Percentiles rank a stretch among this genome's conserved stretches.
phyloP scores from a whole-genome alignment of 495 filamentous ascomycete genomes.

The Hypoxylon trugodes region DNA sequence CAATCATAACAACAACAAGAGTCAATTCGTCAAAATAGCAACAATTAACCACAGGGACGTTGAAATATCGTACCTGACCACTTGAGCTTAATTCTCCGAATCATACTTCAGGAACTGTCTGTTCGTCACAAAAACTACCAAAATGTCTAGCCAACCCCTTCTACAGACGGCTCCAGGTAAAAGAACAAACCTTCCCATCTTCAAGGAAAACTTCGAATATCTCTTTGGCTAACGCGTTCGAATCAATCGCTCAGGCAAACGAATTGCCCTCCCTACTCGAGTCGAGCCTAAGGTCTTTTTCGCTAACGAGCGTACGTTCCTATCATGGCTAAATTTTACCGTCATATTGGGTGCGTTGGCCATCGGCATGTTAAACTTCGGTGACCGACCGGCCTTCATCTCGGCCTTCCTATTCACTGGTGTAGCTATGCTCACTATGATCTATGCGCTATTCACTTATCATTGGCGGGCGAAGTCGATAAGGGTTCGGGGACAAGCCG shows the following conservation, averaged over 20 bases:
- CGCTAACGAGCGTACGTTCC: conserved; percentile 98
- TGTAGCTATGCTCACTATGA: conserved; percentile 94
- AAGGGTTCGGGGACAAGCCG: conserved; percentile 85
- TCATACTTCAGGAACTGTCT: conserved; percentile 1
- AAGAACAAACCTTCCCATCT: conserved; percentile 42
- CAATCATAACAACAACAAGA: conserved; percentile 24
- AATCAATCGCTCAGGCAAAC: conserved; percentile 72
- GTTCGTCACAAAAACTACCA: conserved; percentile 15
- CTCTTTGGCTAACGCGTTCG: conserved; percentile 15
- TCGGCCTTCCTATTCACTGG: conserved; percentile 91
- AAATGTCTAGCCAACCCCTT: conserved; percentile 96
- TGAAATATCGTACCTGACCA: not conserved
- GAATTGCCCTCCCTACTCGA: conserved; percentile 96
- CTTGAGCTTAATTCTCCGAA: conserved; percentile 14
- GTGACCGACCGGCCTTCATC: conserved; percentile 90
- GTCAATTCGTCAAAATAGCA: not conserved
- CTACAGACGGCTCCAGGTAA: conserved; percentile 86
- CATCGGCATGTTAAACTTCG: conserved; percentile 97
- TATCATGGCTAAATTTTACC: conserved; percentile 99
- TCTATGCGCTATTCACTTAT: conserved; percentile 93
- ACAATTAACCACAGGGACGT: conserved; percentile 11
- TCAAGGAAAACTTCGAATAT: not conserved
- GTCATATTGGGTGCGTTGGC: conserved; percentile 96
- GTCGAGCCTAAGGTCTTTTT: conserved; percentile 99
- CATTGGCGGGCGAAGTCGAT: conserved; percentile 98